These are phyloP conservation scores for Elasticomyces elasticus DNA, from an alignment of 495 filamentous ascomycete species.

Conservation along the genomic window DNA sequence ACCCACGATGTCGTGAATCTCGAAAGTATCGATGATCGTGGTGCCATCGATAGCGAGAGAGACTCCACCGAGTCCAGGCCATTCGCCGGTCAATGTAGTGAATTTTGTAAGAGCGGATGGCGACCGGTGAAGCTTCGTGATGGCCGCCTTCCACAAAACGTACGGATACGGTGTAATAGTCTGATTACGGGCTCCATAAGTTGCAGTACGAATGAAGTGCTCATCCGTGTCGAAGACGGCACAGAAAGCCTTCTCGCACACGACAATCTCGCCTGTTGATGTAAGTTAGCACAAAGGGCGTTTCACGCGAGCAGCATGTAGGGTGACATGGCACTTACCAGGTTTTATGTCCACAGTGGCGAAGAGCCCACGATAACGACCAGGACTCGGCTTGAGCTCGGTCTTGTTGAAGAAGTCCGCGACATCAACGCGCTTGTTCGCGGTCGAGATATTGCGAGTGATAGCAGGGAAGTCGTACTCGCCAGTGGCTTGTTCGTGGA, in stretches of 20 bases:
- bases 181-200: not conserved
- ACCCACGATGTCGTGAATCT: not conserved
- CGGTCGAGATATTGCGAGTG: not conserved
- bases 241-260: not conserved
- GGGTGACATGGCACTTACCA: not conserved
- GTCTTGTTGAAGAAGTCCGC: not conserved
- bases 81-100: not conserved
- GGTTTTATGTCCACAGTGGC: not conserved
- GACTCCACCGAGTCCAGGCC: not conserved
- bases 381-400: not conserved
- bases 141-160: not conserved
- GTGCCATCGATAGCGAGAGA: not conserved
- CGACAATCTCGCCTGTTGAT: not conserved
- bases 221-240: not conserved
- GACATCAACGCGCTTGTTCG: not conserved
- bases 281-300: not conserved
- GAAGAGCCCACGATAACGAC: not conserved
- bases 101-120: not conserved
- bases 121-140: not conserved
- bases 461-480: not conserved
- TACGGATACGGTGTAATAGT: not conserved
- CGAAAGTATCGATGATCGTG: not conserved
- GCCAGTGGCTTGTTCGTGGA: not conserved
- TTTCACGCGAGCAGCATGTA: not conserved
- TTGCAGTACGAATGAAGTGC: not conserved